Conservation (phyloP, 495 filamentous ascomycete genomes). For the Penicillium fimorum region DNA sequence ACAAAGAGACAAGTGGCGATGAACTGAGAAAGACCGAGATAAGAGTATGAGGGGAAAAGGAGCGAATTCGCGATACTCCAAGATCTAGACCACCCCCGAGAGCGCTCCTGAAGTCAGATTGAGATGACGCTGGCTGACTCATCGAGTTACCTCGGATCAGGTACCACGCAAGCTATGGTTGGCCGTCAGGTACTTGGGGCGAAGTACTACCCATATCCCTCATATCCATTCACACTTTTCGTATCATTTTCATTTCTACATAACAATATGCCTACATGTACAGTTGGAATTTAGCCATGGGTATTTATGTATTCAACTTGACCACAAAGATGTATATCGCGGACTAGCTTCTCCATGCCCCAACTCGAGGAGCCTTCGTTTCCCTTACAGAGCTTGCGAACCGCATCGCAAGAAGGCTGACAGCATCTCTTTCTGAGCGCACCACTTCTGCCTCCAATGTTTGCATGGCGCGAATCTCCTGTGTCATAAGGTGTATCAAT, state of each 20-base stretch:
- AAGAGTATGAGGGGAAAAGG: not conserved
- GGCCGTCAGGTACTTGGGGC: not conserved
- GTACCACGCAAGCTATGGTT: not conserved
- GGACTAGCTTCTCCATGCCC: conserved; percentile 25
- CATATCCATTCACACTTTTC: not conserved
- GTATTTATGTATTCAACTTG: not conserved
- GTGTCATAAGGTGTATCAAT: conserved; percentile 38
- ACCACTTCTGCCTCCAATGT: conserved; percentile 43
- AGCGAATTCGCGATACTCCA: not conserved
- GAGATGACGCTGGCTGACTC: not conserved
- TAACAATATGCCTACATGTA: not conserved
- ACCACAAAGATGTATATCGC: not conserved
- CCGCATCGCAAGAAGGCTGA: conserved; percentile 34
- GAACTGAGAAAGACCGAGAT: not conserved
- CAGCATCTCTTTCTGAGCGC: conserved; percentile 36
- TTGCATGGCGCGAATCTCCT: conserved; percentile 44
- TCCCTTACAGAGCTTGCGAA: conserved; percentile 20
- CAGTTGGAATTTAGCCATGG: not conserved
- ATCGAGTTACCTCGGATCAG: not conserved
- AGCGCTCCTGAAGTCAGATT: not conserved
- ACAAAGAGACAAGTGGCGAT: not conserved
- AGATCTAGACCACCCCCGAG: not conserved
- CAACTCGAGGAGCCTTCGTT: conserved; percentile 13
- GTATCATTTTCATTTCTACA: not conserved
- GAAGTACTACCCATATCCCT: not conserved